phyloP scores from a whole-genome alignment of 495 filamentous ascomycete genomes.

The Platismatia glauca region DNA sequence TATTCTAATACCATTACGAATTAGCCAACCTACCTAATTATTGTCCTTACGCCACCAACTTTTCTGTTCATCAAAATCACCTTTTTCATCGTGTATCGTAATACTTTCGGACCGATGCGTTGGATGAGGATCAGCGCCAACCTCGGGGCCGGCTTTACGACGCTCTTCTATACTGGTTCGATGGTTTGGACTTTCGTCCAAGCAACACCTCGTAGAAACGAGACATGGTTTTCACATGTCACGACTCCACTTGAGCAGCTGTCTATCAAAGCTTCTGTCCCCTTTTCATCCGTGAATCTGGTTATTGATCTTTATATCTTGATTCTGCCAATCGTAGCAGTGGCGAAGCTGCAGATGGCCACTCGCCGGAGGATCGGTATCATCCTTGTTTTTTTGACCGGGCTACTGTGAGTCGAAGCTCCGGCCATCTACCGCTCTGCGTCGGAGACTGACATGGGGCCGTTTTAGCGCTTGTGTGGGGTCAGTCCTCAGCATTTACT shows the following conservation, averaged over 20 bases:
- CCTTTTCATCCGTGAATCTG: not conserved
- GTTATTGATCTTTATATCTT: slow-evolving; percentile 16
- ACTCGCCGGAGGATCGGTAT: slow-evolving; percentile 14
- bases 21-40: slow-evolving; percentile 3
- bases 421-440: not conserved
- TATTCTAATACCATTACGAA: not conserved
- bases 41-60: not conserved
- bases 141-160: slow-evolving; percentile 6
- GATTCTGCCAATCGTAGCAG: slow-evolving; percentile 13
- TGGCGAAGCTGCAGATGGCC: slow-evolving; percentile 13
- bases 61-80: slow-evolving; percentile 15
- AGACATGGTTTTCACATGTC: not conserved
- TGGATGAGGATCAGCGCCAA: slow-evolving; percentile 18
- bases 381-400: slow-evolving; percentile 17
- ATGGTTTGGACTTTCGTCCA: not conserved
- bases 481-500: slow-evolving; percentile 12
- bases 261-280: not conserved
- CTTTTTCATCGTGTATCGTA: slow-evolving; percentile 20
- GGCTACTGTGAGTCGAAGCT: slow-evolving; percentile 1
- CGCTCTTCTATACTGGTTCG: slow-evolving; percentile 1
- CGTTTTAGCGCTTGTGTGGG: not conserved
- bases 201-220: not conserved
- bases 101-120: slow-evolving; percentile 16
- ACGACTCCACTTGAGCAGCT: not conserved
- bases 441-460: not conserved